Conservation (phyloP, 2,329 filamentous ascomycete genomes). For the Metarhizium brunneum region DNA sequence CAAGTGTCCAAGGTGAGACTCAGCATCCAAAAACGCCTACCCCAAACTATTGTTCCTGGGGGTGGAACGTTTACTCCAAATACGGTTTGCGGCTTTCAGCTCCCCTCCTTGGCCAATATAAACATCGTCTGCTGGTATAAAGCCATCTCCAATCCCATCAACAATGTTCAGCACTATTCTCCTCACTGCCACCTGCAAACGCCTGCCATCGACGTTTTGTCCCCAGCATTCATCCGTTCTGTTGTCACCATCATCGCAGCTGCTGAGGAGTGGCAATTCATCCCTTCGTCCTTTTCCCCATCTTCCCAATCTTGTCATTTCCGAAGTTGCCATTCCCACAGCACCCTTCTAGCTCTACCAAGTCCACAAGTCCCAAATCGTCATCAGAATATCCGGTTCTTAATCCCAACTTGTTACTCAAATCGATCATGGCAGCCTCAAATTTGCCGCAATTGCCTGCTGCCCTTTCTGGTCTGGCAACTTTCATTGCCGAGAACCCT, state of each 20-base stretch:
- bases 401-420: no score
- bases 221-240: not conserved
- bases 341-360: no score
- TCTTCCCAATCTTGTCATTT: no score
- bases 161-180: not conserved
- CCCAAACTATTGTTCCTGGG: no score
- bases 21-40: no score
- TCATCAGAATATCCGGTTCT: no score
- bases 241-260: not conserved
- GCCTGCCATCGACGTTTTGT: not conserved
- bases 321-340: no score
- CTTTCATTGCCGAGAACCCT: slow-evolving; percentile 46
- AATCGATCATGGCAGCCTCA: slow-evolving; percentile 22
- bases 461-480: slow-evolving; percentile 33
- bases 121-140: not conserved
- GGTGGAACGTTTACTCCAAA: not conserved
- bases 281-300: no score
- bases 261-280: no score
- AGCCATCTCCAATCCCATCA: not conserved
- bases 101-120: not conserved
- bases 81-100: not conserved
- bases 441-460: slow-evolving; percentile 37
- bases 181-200: not conserved
- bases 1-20: no score
- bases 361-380: no score